Conservation (phyloP, 2,329 filamentous ascomycete genomes). For the Colletotrichum sp. region DNA sequence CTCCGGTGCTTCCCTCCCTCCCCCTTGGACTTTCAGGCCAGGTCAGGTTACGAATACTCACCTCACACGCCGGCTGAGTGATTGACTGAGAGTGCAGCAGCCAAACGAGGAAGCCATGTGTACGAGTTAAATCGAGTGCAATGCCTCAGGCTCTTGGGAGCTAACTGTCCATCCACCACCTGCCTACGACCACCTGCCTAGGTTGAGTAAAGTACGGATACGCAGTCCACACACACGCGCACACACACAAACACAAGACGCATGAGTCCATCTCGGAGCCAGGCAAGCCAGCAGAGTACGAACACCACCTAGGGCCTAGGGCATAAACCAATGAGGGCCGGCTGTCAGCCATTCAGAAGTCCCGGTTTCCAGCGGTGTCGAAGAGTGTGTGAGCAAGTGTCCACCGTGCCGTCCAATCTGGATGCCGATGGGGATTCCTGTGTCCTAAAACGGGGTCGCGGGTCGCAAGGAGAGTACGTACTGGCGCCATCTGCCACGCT, state of each 20-base stretch:
- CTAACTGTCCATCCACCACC: background rate
- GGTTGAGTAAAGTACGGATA: background rate
- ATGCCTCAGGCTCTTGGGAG: background rate
- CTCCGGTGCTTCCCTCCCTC: background rate
- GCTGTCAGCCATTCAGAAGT: background rate
- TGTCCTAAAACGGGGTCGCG: slow-evolving; percentile 6
- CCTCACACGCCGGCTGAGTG: background rate
- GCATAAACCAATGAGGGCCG: background rate
- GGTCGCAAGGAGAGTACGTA: background rate
- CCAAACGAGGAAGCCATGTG: background rate
- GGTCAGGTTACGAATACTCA: background rate
- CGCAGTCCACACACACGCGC: background rate
- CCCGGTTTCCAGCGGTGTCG: slow-evolving; percentile 1
- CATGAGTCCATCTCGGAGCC: background rate
- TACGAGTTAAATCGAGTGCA: background rate
- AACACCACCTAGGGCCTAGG: background rate
- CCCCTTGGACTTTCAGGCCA: background rate
- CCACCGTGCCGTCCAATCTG: slow-evolving; percentile 10
- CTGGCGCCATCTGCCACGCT: background rate
- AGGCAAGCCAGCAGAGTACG: background rate
- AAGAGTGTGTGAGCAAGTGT: background rate
- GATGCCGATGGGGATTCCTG: background rate
- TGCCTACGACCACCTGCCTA: background rate
- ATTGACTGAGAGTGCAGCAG: background rate
- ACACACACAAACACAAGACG: background rate